A percentile compares a stretch with the other conserved stretches of the same genome.
Evolutionary conservation across 495 filamentous ascomycete genomes (phyloP).

Genomic region (Aspergillus taichungensis): DNA sequence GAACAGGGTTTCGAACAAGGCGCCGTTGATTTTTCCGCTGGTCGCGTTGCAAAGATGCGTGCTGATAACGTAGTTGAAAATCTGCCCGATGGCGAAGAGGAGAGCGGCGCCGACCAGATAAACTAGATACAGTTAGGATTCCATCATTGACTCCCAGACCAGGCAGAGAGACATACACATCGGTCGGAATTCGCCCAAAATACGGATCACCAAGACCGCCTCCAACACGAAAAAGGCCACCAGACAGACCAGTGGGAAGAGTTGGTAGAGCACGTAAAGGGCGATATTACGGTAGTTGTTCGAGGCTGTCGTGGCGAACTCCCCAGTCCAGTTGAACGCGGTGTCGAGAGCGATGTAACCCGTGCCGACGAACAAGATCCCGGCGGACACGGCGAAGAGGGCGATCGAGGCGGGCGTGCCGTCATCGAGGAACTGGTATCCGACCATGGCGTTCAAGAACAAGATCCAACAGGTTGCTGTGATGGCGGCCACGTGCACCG

Average conservation of each 20-base stretch:
- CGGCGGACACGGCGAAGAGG: conserved; percentile 60
- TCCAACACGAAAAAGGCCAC: conserved; percentile 78
- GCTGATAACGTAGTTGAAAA: conserved; percentile 93
- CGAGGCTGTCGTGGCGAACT: conserved; percentile 52
- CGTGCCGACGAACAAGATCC: conserved; percentile 74
- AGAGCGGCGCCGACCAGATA: conserved; percentile 66
- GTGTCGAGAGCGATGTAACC: conserved; percentile 96
- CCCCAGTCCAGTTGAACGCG: conserved; percentile 73
- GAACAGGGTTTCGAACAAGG: conserved; percentile 89
- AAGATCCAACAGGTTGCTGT: conserved; percentile 84
- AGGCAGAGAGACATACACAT: conserved; percentile 55
- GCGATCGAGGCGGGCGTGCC: conserved; percentile 78
- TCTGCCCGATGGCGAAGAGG: conserved; percentile 83
- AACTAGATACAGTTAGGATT: conserved; percentile 39
- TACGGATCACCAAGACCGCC: conserved; percentile 65
- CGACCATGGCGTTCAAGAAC: conserved; percentile 84
- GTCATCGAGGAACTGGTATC: conserved; percentile 90
- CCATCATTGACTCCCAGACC: not conserved
- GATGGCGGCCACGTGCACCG: conserved; percentile 86
- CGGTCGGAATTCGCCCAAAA: conserved; percentile 78
- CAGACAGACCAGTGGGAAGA: conserved; percentile 82
- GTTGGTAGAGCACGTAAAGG: conserved; percentile 89
- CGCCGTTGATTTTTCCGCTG: conserved; percentile 78
- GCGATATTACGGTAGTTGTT: conserved; percentile 64
- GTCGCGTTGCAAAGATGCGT: conserved; percentile 79